Base-by-base conservation (phyloP, 768 basidiomycete genomes). In the Gelatoporia subvermispora region DNA sequence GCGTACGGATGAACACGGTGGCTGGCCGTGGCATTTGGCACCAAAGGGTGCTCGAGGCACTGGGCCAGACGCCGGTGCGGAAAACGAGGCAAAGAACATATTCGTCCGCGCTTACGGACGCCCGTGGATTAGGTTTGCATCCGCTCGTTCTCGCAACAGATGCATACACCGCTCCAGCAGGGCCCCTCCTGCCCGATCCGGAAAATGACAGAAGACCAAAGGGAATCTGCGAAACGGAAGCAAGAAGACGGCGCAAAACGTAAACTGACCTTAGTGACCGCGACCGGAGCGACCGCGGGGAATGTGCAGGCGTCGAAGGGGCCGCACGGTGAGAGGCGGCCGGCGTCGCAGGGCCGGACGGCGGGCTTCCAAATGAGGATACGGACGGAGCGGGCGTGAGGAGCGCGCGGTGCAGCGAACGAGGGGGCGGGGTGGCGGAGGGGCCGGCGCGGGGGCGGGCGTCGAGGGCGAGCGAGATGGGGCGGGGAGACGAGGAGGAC, bases 401-500 rank as follows among this genome's bases (percentile, higher is more conserved):
- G 35, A 46, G 45, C 28, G 57, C 40, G 45, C 47, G 42, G 36
- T 17, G 16, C 47, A 45, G 48, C 28, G 35, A 15, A 50, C 47
- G 20, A 49, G 49, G 11, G 38, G 49, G 10, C 35, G 47, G 42
- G 57, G 54, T 25, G 51, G 52, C 17, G 58, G 55, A 22, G 56
- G 51, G 43, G 52, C 49, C 45, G 47, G 55, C 36, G 53, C 35
- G 28, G 52, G 46, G 47, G 47, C 53, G 43, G 53, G 51, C 22
- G 50, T 43, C 49, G 49, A 46, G 41, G 60, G 52, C 28, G 54
- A 57, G 41, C 50, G 52, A 47, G 58, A 56, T 18, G 56, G 52
- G 47, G 55, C 53, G 49, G 56, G 54, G 36, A 31, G 56, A 57
- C 41, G 54, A 51, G 47, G 56, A 46, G 31, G 58, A 44, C 49